Percentiles rank a stretch among this genome's conserved stretches.
These are phyloP conservation scores for Salvia splendens DNA, from an alignment of 257 asterid species.

Conservation along the genomic window DNA sequence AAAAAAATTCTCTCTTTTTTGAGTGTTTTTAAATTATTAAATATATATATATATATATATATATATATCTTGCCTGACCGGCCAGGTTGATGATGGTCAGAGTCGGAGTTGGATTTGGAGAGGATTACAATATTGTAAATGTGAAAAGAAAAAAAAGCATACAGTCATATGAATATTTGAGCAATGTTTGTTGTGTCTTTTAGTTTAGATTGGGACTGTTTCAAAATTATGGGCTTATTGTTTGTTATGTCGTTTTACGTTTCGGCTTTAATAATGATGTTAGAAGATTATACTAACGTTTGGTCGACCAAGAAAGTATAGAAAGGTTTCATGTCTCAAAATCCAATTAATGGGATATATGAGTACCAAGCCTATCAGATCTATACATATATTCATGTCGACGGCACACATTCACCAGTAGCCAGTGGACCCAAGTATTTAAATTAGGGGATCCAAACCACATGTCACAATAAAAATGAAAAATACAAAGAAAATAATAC, in stretches of 20 bases:
- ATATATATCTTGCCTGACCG: slow-evolving; percentile 15
- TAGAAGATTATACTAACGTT: not conserved
- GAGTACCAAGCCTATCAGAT: too few relatives aligned
- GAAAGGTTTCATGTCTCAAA: not conserved
- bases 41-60: not conserved
- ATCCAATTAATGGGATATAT: not conserved
- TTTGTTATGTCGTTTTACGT: not conserved
- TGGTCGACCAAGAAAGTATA: not conserved
- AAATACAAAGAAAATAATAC: too few relatives aligned
- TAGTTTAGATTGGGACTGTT: not conserved
- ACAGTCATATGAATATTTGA: slow-evolving; percentile 9
- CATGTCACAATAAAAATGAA: too few relatives aligned
- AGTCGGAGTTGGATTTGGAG: slow-evolving; percentile 5
- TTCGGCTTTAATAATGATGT: slow-evolving; percentile 11
- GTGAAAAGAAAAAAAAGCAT: not conserved
- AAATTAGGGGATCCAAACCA: too few relatives aligned
- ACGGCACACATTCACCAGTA: too few relatives aligned
- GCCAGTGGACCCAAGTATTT: too few relatives aligned
- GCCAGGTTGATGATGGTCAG: slow-evolving; percentile 24
- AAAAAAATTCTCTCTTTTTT: too few relatives aligned
- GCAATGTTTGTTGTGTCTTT: not conserved
- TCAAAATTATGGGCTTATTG: not conserved
- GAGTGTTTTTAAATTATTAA: not conserved
- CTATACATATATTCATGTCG: too few relatives aligned
- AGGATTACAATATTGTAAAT: slow-evolving; percentile 12